Base-by-base conservation (phyloP, 1,139 yeast species). In the Saccharomyces hybrid region DNA sequence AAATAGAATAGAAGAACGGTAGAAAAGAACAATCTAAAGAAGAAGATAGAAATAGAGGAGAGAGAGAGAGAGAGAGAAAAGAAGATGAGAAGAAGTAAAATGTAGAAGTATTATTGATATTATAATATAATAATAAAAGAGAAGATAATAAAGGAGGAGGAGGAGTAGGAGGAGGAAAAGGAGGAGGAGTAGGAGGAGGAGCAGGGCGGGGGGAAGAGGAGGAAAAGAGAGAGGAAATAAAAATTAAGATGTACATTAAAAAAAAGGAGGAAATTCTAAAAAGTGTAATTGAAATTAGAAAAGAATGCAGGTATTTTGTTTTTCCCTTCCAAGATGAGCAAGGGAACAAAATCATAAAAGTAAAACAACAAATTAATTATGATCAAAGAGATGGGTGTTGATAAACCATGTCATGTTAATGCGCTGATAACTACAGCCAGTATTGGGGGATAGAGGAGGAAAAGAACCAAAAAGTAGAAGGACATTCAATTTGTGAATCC, bases 121-220 rank as follows among this genome's bases (percentile, higher is more conserved):
- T 48, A 52, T 48, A 58, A 54, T 51, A 56, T 56, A 50, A 50
- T 51, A 54, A 55, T 49, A 57, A 56, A 52, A 57, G 52, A 53
- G 50, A 55, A 53, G 34, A 55, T 49, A 54, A 49, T 51, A 49
- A 46, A 51, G 52, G 54, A 55, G 53, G 34, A 51, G 16, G 16
- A 16, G 16, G 16, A 16, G 16, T 1, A 16, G 16, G 16, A 16
- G 16, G 16, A 16, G 16, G 16, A 16, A 2, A 2, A 16, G 16
- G 16, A 16, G 16, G 16, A 16, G 16, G 16, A 16, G 16, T 1
- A 16, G 16, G 16, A 16, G 16, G 16, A 16, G 16, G 16, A 16
- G 16, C 2, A 16, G 16, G 16, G 2, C 2, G 16, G 2, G 16
- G 16, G 2, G 16, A 16, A 16, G 53, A 52, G 54, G 51, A 47